Evolutionary conservation across 345 rosid species (phyloP).

Genomic region (Arabis alpina): DNA sequence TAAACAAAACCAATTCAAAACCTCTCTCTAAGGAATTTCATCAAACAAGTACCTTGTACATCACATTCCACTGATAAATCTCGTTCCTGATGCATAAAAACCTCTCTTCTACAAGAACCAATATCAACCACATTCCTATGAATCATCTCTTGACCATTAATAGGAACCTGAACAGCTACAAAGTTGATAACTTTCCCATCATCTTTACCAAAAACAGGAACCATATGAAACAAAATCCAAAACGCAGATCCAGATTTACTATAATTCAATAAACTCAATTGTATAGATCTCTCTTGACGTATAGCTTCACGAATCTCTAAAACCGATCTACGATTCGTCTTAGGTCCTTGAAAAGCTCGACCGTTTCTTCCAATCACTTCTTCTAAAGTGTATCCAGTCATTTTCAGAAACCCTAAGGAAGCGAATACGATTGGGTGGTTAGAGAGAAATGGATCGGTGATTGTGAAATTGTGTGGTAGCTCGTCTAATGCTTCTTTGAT

Average conservation of each 20-base stretch:
- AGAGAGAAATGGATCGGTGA: constrained; percentile 79
- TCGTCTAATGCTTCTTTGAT: constrained; percentile 73
- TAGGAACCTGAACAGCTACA: constrained; percentile 88
- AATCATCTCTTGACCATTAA: constrained; percentile 34
- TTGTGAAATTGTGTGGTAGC: constrained; percentile 76
- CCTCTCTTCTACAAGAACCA: constrained; percentile 86
- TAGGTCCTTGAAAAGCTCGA: constrained; percentile 77
- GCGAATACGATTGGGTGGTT: constrained; percentile 96
- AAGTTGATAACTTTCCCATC: constrained; percentile 75
- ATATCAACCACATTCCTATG: constrained; percentile 44
- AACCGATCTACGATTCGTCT: constrained; percentile 67
- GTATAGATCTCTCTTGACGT: constrained; percentile 66
- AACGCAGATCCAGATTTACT: constrained; percentile 87
- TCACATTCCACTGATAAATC: constrained; percentile 46
- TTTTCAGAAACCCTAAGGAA: constrained; percentile 72
- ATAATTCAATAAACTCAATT: constrained; percentile 74
- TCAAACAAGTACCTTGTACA: constrained; percentile 34
- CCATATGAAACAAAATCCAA: constrained; percentile 86
- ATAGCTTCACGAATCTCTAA: constrained; percentile 90
- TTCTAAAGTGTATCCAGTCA: constrained; percentile 67
- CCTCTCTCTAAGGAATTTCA: constrained; percentile 26
- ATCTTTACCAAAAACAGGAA: constrained; percentile 63
- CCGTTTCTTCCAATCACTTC: constrained; percentile 87
- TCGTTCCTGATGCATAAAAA: constrained; percentile 51
- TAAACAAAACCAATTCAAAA: neutral